phyloP scores from a whole-genome alignment of 2,329 filamentous ascomycete species.

The Nigrospora osmanthi region DNA sequence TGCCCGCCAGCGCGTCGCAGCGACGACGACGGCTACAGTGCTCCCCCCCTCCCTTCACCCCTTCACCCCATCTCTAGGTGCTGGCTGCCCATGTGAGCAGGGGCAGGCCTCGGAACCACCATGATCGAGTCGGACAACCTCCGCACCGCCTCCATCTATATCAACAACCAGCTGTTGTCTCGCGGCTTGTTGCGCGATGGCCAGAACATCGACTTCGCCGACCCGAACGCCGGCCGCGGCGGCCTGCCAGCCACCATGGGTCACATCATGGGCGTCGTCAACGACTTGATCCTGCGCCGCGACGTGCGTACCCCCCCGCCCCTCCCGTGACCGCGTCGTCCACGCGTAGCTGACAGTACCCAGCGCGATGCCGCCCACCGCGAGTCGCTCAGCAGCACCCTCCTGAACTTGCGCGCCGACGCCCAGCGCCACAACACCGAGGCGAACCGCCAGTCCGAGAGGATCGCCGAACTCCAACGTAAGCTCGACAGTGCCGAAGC shows the following conservation, averaged over 20 bases:
- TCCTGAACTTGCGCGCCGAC: conserved; percentile 69
- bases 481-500: conserved; percentile 55
- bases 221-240: conserved; percentile 56
- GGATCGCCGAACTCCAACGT: conserved; percentile 44
- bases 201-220: conserved; percentile 74
- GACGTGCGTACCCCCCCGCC: conserved; percentile 53
- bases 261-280: conserved; percentile 83
- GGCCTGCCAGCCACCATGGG: conserved; percentile 63
- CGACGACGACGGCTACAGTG: not conserved
- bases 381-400: conserved; percentile 71
- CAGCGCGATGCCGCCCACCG: conserved; percentile 86
- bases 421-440: conserved; percentile 66
- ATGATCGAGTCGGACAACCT: conserved; percentile 52
- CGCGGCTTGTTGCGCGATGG: conserved; percentile 60
- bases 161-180: conserved; percentile 64
- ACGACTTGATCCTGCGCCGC: conserved; percentile 83
- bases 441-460: conserved; percentile 50
- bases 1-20: no score
- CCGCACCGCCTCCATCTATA: conserved; percentile 60
- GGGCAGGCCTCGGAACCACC: not conserved
- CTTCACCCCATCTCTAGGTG: not conserved
- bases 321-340: not conserved
- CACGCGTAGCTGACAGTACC: not conserved
- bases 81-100: no score
- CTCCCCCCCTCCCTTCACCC: no score